Evolutionary conservation across 352 stramenopile genomes (phyloP).

Genomic region (Phytophthora ohioensis): DNA sequence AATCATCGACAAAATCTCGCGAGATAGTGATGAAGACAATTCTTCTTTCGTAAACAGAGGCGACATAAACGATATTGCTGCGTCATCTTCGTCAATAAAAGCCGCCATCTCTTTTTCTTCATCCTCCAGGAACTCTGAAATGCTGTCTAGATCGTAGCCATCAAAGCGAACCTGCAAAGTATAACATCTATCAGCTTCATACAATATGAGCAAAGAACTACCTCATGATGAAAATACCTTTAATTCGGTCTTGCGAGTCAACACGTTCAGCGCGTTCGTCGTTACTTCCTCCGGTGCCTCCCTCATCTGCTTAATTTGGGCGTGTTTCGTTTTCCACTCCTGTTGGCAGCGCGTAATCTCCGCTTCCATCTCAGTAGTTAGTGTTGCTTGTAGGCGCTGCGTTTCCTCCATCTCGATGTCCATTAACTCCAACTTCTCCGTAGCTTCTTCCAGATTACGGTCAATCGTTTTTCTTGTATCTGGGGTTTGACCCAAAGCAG

Average conservation of each 20-base stretch:
- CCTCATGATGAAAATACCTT: conserved; percentile 45
- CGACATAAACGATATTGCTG: conserved; percentile 46
- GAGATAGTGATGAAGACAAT: conserved; percentile 32
- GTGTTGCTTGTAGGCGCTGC: conserved; percentile 22
- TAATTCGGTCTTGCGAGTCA: conserved; percentile 58
- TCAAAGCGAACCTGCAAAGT: conserved; percentile 50
- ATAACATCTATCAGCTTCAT: conserved; percentile 10
- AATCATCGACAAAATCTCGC: conserved; percentile 45
- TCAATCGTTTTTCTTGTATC: conserved; percentile 18
- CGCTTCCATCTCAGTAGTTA: conserved; percentile 23
- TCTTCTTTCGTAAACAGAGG: conserved; percentile 49
- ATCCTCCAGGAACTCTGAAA: conserved; percentile 42
- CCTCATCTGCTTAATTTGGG: conserved; percentile 49
- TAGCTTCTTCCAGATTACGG: conserved; percentile 30
- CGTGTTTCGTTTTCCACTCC: conserved; percentile 51
- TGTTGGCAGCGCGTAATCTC: conserved; percentile 37
- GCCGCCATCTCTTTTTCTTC: conserved; percentile 50
- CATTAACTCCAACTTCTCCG: conserved; percentile 43
- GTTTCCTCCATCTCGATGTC: conserved; percentile 43
- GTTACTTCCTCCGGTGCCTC: conserved; percentile 38
- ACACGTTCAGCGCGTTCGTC: conserved; percentile 55
- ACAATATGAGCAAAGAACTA: not conserved
- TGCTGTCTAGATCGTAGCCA: conserved; percentile 44
- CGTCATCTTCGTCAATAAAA: conserved; percentile 46
- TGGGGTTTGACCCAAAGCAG: conserved; percentile 2